Base-by-base conservation (phyloP, 495 filamentous ascomycete species). In the Xylaria flabelliformis region DNA sequence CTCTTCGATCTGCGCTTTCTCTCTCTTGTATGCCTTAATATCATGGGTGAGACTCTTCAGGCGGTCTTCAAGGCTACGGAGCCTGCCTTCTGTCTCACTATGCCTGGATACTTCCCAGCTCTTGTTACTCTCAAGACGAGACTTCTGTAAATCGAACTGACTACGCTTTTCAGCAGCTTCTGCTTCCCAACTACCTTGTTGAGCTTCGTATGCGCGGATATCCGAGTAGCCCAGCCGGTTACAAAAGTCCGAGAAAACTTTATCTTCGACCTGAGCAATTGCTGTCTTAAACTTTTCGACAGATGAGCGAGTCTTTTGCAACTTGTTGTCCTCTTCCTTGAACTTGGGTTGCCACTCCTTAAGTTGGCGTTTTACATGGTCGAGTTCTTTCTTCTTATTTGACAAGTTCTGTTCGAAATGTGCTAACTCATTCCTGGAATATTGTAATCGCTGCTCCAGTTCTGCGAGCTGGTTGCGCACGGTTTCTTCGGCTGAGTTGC, bases 161-260 rank as follows among this genome's bases (percentile, higher is more conserved):
- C 93, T 89, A 69, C 92, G 93, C 82, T 94, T 96, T 80, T 94
- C 90, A 3, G 91, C 90, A 50, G 90, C 91, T 76, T 98, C 94
- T 80, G 97, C 92, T 76, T 98, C 94, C 62, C 95, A 78, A 17
- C 90, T 93, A 44, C 96, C 96, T 79, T 98, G 96, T 70, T 97
- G 94, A 8, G 90, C 91, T 80, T 98, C 94, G 76, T 98, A 99
- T 46, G 91, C 91, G 26, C 95, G 93, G 73, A 99, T 97, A 75
- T 94, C 91, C 24, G 90, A 87, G 79, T 96, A 98, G 0, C 94
- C 93, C 21, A 97, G 86, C 39, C 93, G 90, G 76, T 90, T 88
- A 84, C 97, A 98, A 84, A 98, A 99, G 26, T 87, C 87, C 29
- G 86, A 86, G 79, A 97, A 98, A 26, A 99, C 88, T 74, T 95